These are phyloP conservation scores for Aegle marmelos DNA, from an alignment of 345 rosid species.

Conservation along the genomic window DNA sequence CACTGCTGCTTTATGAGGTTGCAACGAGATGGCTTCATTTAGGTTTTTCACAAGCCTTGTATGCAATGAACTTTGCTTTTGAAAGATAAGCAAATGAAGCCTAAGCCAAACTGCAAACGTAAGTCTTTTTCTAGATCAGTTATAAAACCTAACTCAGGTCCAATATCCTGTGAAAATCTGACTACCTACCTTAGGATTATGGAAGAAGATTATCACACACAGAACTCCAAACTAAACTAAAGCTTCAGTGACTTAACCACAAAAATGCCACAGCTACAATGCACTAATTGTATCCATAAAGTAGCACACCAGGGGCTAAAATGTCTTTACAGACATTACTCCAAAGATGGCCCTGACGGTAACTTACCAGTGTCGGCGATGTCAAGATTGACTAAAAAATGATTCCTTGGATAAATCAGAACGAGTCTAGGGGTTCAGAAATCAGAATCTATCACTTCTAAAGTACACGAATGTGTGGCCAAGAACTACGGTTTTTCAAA, in stretches of 20 bases:
- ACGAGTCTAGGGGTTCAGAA: not conserved
- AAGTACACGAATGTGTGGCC: not conserved
- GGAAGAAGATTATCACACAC: not conserved
- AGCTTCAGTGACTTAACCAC: not conserved
- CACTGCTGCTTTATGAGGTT: not conserved
- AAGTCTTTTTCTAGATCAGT: not conserved
- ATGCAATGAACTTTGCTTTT: not conserved
- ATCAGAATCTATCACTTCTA: not conserved
- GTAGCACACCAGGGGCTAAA: not conserved
- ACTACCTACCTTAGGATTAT: not conserved
- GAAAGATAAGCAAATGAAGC: not conserved
- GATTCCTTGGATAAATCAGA: not conserved
- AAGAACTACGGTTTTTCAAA: not conserved
- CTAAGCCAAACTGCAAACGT: not conserved
- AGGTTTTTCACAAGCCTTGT: not conserved
- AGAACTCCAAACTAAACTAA: not conserved
- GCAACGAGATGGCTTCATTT: not conserved
- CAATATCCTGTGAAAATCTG: not conserved
- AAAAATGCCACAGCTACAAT: not conserved
- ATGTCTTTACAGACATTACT: not conserved
- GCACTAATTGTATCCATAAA: not conserved
- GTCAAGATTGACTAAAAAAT: not conserved
- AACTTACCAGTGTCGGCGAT: not conserved
- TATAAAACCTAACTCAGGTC: not conserved
- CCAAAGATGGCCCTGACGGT: not conserved